phyloP scores from a whole-genome alignment of 495 filamentous ascomycete species.

The Ramalina intermedia region DNA sequence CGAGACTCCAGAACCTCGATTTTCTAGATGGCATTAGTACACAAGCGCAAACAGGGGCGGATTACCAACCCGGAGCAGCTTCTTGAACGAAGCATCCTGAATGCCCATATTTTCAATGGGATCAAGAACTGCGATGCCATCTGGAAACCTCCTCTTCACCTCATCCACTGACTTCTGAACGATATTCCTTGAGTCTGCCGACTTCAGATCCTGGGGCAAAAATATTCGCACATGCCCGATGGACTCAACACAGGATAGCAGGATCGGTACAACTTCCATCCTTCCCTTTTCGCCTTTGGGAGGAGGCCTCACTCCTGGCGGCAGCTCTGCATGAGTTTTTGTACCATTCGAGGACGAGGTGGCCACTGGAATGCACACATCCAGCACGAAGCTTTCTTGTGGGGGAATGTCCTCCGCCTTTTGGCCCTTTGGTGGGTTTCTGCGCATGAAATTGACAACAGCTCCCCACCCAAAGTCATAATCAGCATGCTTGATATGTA shows the following conservation, averaged over 20 bases:
- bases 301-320: slow-evolving; percentile 47
- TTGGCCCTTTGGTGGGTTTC: slow-evolving; percentile 43
- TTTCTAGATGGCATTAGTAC: slow-evolving; percentile 38
- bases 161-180: slow-evolving; percentile 59
- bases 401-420: slow-evolving; percentile 47
- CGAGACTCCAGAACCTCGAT: slow-evolving; percentile 93
- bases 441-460: slow-evolving; percentile 52
- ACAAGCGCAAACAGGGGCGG: background rate
- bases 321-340: slow-evolving; percentile 44
- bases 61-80: slow-evolving; percentile 54
- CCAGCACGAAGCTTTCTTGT: slow-evolving; percentile 64
- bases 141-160: slow-evolving; percentile 73
- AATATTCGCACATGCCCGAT: slow-evolving; percentile 67
- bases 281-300: slow-evolving; percentile 49
- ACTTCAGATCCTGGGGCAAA: slow-evolving; percentile 58
- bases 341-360: slow-evolving; percentile 38
- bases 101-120: slow-evolving; percentile 93
- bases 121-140: slow-evolving; percentile 76
- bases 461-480: slow-evolving; percentile 89
- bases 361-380: slow-evolving; percentile 66
- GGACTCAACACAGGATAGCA: slow-evolving; percentile 67
- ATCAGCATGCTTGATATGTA: slow-evolving; percentile 66
- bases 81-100: slow-evolving; percentile 81
- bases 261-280: slow-evolving; percentile 74
- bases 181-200: slow-evolving; percentile 42